phyloP scores from a whole-genome alignment of 257 asterid species.

The Plantago elongata region DNA sequence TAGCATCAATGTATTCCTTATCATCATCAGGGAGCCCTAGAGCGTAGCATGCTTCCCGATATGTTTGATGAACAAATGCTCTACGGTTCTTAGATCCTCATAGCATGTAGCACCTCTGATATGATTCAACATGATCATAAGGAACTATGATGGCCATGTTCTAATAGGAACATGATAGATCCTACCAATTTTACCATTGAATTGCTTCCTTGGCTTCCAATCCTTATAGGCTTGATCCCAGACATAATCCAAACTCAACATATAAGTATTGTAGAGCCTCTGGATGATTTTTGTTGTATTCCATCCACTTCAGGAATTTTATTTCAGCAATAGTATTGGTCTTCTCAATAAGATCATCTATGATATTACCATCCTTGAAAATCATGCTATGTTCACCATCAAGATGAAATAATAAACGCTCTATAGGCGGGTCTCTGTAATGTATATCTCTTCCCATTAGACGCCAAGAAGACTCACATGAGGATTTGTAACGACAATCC shows the following conservation, averaged over 20 bases:
- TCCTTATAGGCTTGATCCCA: too few relatives aligned
- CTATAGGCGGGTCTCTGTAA: not conserved
- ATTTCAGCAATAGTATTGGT: too few relatives aligned
- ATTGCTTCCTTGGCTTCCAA: not conserved
- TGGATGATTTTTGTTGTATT: not conserved
- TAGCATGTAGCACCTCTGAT: not conserved
- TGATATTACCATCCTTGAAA: too few relatives aligned
- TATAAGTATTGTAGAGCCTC: constrained; percentile 6
- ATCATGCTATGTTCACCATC: not conserved
- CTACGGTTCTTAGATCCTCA: not conserved
- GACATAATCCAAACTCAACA: not conserved
- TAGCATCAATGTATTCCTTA: not conserved
- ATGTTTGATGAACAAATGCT: not conserved
- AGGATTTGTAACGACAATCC: constrained; percentile 6
- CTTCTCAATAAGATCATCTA: too few relatives aligned
- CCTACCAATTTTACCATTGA: not conserved
- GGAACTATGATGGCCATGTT: too few relatives aligned
- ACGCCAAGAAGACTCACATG: constrained; percentile 5
- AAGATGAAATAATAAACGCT: not conserved
- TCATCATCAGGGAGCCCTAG: constrained; percentile 4
- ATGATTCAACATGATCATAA: too few relatives aligned
- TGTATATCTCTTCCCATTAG: not conserved
- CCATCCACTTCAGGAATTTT: too few relatives aligned
- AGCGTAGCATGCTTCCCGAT: not conserved
- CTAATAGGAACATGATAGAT: not conserved